phyloP scores from a whole-genome alignment of 345 rosid genomes.

The Syzygium jambos region DNA sequence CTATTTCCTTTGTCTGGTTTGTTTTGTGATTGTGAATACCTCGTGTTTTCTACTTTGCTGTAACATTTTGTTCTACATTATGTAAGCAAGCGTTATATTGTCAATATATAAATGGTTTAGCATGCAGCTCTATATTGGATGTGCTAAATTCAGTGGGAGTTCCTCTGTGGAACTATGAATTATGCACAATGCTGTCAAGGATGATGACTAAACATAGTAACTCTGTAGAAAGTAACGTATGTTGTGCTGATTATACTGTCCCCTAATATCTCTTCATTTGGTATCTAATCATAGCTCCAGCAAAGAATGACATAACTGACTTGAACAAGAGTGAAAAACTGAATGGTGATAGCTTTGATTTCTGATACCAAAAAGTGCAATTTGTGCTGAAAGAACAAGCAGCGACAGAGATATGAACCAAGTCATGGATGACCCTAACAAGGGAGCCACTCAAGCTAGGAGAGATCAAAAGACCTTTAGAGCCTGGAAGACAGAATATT shows the following conservation, averaged over 20 bases:
- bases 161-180: background rate
- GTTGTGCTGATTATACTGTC: background rate
- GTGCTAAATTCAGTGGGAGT: background rate
- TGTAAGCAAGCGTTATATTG: background rate
- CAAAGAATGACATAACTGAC: background rate
- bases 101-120: background rate
- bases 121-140: background rate
- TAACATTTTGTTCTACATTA: background rate
- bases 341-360: background rate
- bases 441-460: background rate
- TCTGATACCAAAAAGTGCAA: background rate
- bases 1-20: background rate
- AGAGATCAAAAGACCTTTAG: background rate
- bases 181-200: background rate
- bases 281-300: background rate
- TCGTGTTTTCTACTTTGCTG: background rate
- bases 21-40: background rate
- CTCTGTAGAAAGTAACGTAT: background rate
- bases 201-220: rapidly evolving
- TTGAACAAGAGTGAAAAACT: background rate
- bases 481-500: background rate
- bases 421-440: background rate
- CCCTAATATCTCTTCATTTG: background rate
- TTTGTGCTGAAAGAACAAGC: background rate
- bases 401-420: background rate